Base-by-base conservation (phyloP, 108 stramenopile genomes). In the Stephanodiscus minutulus region DNA sequence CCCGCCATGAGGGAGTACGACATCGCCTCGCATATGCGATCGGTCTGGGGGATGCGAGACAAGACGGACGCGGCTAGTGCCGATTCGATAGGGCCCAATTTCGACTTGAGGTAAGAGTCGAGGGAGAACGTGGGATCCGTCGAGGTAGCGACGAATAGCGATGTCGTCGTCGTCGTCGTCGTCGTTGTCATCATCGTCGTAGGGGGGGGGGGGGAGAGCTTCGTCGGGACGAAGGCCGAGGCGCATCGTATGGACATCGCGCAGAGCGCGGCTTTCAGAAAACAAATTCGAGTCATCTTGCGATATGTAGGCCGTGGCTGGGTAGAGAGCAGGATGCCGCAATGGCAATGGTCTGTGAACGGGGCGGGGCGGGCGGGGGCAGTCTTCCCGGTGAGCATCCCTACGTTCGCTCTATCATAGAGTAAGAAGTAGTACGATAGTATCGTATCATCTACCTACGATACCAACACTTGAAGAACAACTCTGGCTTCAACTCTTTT, bases 1-100 rank as follows among this genome's bases (percentile, higher is more conserved):
- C 97, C 97, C 28, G 97, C 97, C 86, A 98, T 90, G 48, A 98
- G 86, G 29, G 93, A 95, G 79, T 98, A 98, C 39, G 81, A 63
- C 96, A 98, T 98, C 46, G 96, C 85, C 73, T 96, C 91, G 75
- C 89, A 88, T 37, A 98, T 96, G 75, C 94, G 85, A 27, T 90
- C 87, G 6, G 93, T 94, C 69, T 90, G 74, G 20, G 87, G 87
- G 13, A 83, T 86, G 8, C 72, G 76, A 21, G 76, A 78, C 41
- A 60, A 61, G 10, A 96, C 78, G 0, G 94, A 92, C 35, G 83
- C 89, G 61, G 88, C 85, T 11, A 97, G 77, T 15, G 94, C 96
- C 49, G 81, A 72, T 62, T 94, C 95, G 64, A 97, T 91, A 28
- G 83, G 79, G 18, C 76, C 91, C 47, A 90, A 87, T 74, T 91